Evolutionary conservation across 441 rosid species (phyloP).

Genomic region (Erodium moschatum): DNA sequence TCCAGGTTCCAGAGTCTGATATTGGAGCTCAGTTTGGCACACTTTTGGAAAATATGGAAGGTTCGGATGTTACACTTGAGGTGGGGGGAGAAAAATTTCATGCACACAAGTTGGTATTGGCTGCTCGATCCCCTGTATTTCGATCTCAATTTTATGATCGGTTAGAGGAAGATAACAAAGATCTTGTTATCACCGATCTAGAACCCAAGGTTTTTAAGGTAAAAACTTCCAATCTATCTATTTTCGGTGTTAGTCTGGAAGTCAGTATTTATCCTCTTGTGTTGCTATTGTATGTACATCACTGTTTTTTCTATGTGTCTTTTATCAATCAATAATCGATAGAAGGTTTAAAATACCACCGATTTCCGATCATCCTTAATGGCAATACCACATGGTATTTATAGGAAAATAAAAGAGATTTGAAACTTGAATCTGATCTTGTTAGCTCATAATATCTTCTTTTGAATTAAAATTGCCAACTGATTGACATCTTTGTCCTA

Average conservation of each 20-base stretch:
- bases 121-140: constrained; percentile 90
- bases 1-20: constrained; percentile 60
- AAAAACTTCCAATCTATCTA: constrained; percentile 7
- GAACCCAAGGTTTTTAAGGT: constrained; percentile 88
- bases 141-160: constrained; percentile 96
- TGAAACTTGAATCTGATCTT: too few relatives aligned
- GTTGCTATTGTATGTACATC: not conserved
- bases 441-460: too few relatives aligned
- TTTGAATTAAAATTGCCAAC: too few relatives aligned
- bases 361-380: too few relatives aligned
- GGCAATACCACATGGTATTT: too few relatives aligned
- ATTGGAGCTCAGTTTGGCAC: constrained; percentile 70
- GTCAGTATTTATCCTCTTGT: not conserved
- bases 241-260: not conserved
- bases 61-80: constrained; percentile 63
- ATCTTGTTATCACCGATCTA: constrained; percentile 68
- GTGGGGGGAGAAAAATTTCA: constrained; percentile 67
- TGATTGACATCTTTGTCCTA: not conserved
- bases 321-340: too few relatives aligned
- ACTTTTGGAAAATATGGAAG: constrained; percentile 66
- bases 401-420: too few relatives aligned
- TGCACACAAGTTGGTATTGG: constrained; percentile 88
- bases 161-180: constrained; percentile 60
- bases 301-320: not conserved
- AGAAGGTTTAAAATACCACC: too few relatives aligned